phyloP scores from a whole-genome alignment of 352 stramenopile species.

The Phytopythium montanum region DNA sequence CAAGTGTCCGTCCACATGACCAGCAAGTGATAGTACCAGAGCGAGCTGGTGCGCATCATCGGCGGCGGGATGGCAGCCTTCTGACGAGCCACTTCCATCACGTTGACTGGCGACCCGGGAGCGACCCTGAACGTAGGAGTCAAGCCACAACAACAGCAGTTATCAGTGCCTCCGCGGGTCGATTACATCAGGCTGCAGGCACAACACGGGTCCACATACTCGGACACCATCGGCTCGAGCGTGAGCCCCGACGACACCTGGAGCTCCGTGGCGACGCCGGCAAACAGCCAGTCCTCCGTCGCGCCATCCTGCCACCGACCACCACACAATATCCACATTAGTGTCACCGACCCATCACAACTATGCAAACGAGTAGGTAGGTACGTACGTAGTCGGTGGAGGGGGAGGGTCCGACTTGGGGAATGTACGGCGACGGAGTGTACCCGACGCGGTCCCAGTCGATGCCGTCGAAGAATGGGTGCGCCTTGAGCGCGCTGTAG shows the following conservation, averaged over 20 bases:
- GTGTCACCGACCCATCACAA: conserved; percentile 1
- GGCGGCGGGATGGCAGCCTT: conserved; percentile 62
- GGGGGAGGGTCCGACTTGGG: conserved; percentile 51
- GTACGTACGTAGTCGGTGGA: conserved; percentile 63
- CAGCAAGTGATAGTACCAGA: conserved; percentile 46
- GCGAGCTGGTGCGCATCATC: conserved; percentile 65
- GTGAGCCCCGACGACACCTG: conserved; percentile 82
- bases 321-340: background rate
- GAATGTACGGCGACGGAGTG: conserved; percentile 50
- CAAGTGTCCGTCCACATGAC: background rate
- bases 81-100: conserved; percentile 77
- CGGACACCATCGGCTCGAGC: conserved; percentile 49
- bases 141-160: background rate
- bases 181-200: background rate
- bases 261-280: conserved; percentile 80
- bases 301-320: conserved; percentile 62
- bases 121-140: conserved; percentile 19
- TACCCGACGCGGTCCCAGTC: conserved; percentile 62
- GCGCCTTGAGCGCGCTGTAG: conserved; percentile 64
- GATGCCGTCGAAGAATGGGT: conserved; percentile 84
- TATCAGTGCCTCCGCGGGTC: background rate
- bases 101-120: conserved; percentile 37
- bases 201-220: conserved; percentile 30
- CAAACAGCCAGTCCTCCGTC: conserved; percentile 87
- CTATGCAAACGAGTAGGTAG: background rate